phyloP scores from a whole-genome alignment of 352 stramenopile species.

The Phytophthora aleatoria region DNA sequence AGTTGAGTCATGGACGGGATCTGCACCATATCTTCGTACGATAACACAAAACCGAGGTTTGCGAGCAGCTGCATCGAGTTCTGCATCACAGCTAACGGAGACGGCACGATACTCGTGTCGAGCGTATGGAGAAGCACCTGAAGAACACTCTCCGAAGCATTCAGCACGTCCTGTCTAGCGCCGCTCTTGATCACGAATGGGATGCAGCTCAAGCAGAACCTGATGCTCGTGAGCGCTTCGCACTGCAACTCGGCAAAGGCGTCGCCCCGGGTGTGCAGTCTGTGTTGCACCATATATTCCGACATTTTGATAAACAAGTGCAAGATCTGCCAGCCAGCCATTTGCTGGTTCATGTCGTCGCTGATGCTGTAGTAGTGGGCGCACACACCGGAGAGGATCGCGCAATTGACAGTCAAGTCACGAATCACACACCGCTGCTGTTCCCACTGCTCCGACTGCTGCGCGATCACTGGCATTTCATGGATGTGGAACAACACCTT shows the following conservation, averaged over 20 bases:
- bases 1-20: slow-evolving; percentile 77
- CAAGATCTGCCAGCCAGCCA: slow-evolving; percentile 69
- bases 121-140: slow-evolving; percentile 62
- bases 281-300: slow-evolving; percentile 65
- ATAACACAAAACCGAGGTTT: slow-evolving; percentile 65
- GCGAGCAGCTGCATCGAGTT: slow-evolving; percentile 72
- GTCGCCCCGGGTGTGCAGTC: slow-evolving; percentile 58
- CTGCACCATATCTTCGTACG: slow-evolving; percentile 69
- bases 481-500: slow-evolving; percentile 57
- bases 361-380: slow-evolving; percentile 66
- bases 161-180: slow-evolving; percentile 55
- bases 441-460: slow-evolving; percentile 50
- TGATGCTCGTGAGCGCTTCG: slow-evolving; percentile 65
- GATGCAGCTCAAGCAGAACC: slow-evolving; percentile 63
- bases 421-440: slow-evolving; percentile 56
- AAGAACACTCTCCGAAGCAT: slow-evolving; percentile 54
- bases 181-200: slow-evolving; percentile 64
- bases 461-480: slow-evolving; percentile 44
- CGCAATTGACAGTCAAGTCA: slow-evolving; percentile 63
- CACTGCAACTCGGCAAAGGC: slow-evolving; percentile 66
- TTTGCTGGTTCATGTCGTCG: slow-evolving; percentile 57
- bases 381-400: slow-evolving; percentile 64
- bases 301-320: slow-evolving; percentile 65
- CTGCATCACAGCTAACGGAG: slow-evolving; percentile 63
- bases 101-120: slow-evolving; percentile 70